Evolutionary conservation across 1,284 basidiomycete species (phyloP).

Genomic region (Papiliotrema flavescens): DNA sequence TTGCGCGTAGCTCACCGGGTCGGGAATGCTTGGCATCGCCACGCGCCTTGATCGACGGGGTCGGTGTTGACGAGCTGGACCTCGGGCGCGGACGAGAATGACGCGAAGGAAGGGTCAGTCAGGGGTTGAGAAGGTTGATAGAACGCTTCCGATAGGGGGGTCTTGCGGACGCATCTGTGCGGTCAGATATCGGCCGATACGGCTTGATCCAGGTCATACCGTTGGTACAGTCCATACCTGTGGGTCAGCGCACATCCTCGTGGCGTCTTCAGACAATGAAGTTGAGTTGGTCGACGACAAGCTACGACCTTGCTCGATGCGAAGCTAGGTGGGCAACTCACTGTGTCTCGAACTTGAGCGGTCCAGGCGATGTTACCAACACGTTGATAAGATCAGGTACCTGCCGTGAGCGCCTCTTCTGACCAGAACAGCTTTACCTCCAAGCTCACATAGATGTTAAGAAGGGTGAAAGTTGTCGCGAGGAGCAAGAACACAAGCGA

Average conservation of each 20-base stretch:
- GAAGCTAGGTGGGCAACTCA: conserved; percentile 8
- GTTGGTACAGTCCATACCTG: conserved; percentile 47
- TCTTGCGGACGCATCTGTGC: conserved; percentile 39
- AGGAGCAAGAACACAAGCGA: conserved; percentile 42
- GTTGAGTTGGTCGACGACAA: too few relatives aligned
- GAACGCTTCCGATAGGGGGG: conserved; percentile 23
- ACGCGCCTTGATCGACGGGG: conserved; percentile 19
- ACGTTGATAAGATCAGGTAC: conserved; percentile 43
- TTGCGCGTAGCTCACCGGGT: conserved; percentile 31
- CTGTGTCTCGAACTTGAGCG: conserved; percentile 45
- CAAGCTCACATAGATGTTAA: conserved; percentile 42
- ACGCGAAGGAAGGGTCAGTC: conserved; percentile 1
- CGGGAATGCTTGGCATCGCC: conserved; percentile 45
- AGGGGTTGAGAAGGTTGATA: conserved; percentile 35
- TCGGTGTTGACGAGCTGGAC: neutral
- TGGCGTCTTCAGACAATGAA: too few relatives aligned
- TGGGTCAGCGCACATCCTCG: neutral
- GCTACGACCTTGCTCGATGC: neutral
- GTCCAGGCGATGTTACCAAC: conserved; percentile 31
- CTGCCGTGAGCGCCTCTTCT: conserved; percentile 16
- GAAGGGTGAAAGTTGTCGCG: conserved; percentile 42
- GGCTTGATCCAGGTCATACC: conserved; percentile 16
- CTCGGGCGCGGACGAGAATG: neutral
- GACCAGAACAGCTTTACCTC: neutral
- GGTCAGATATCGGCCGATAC: conserved; percentile 3